phyloP scores from a whole-genome alignment of 805 yeast species.

The Saccharomyces mikatae region DNA sequence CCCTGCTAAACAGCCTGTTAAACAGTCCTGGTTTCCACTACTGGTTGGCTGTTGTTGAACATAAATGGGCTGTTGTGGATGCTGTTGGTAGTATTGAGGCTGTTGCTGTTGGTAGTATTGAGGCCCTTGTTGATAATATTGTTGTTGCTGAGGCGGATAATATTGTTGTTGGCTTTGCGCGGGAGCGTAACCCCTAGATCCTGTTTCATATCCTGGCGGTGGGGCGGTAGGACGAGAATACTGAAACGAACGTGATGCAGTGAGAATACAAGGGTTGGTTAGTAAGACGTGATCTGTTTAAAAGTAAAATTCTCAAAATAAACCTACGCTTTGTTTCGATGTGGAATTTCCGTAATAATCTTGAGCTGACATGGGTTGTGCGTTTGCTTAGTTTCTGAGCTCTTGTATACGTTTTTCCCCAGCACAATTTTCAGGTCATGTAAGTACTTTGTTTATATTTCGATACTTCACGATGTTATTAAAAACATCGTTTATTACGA shows the following conservation, averaged over 20 bases:
- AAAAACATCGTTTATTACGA: not conserved
- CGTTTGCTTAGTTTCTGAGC: not conserved
- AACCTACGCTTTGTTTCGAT: not conserved
- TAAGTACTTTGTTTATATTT: not conserved
- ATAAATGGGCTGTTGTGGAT: slow-evolving; percentile 41
- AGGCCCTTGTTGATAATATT: slow-evolving; percentile 8
- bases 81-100: slow-evolving; percentile 36
- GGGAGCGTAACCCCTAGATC: not conserved
- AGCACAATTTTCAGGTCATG: not conserved
- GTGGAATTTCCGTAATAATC: not conserved
- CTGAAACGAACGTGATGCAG: not conserved
- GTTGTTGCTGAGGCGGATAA: slow-evolving; percentile 4
- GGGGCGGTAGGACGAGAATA: not conserved
- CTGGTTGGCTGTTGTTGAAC: slow-evolving; percentile 38
- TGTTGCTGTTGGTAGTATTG: slow-evolving; percentile 17
- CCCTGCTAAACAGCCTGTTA: slow-evolving; percentile 43
- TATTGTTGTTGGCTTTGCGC: slow-evolving; percentile 8
- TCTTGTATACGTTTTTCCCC: not conserved
- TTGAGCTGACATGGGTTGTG: not conserved
- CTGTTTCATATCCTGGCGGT: not conserved
- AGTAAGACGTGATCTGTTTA: not conserved
- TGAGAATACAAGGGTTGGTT: not conserved
- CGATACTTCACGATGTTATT: not conserved
- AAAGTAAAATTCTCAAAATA: not conserved
- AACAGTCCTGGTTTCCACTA: slow-evolving; percentile 33